Evolutionary conservation across 768 basidiomycete genomes (phyloP).

Genomic region (Lentinula sp.): DNA sequence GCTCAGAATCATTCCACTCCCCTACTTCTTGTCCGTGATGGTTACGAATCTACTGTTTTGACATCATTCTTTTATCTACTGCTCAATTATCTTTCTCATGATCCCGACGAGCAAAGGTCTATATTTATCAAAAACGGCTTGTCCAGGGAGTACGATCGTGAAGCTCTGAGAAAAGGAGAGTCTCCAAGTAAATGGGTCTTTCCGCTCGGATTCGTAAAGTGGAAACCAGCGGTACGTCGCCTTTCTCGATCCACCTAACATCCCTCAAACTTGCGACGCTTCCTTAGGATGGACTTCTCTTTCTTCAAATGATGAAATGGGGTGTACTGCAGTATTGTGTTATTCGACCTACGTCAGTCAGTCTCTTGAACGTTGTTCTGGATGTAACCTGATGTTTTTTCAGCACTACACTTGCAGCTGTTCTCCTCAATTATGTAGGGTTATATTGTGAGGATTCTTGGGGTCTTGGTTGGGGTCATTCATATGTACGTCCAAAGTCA

Average conservation of each 20-base stretch:
- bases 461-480: conserved; percentile 61
- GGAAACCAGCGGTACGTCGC: conserved; percentile 49
- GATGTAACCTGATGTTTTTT: not conserved
- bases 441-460: conserved; percentile 73
- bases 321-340: conserved; percentile 71
- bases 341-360: conserved; percentile 51
- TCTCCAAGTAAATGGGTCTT: conserved; percentile 59
- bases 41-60: conserved; percentile 72
- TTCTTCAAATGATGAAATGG: conserved; percentile 74
- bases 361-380: conserved; percentile 11
- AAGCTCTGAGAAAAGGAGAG: conserved; percentile 35
- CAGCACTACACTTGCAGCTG: conserved; percentile 54
- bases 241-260: not conserved
- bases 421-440: conserved; percentile 55
- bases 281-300: conserved; percentile 56
- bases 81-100: conserved; percentile 61
- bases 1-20: conserved; percentile 61
- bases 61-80: conserved; percentile 78
- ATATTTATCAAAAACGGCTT: conserved; percentile 53
- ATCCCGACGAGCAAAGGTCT: conserved; percentile 53
- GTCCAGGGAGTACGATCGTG: conserved; percentile 48
- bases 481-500: conserved; percentile 43
- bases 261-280: conserved; percentile 8
- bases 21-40: conserved; percentile 62
- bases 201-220: conserved; percentile 57